phyloP scores from a whole-genome alignment of 106 monocot species.

The Alisma plantagoaquatica region DNA sequence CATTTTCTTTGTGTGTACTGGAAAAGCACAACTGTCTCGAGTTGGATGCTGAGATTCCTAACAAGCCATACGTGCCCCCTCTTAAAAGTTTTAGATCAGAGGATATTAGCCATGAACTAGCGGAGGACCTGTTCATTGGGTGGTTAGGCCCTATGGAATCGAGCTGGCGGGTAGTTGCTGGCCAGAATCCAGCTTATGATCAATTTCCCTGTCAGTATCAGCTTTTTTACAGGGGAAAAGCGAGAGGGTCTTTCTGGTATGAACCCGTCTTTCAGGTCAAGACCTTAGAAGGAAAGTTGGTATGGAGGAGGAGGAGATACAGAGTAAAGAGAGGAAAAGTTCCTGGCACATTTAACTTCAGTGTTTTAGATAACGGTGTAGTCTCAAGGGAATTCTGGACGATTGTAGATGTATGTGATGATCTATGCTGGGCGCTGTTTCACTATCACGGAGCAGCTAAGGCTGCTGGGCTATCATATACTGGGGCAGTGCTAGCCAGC shows the following conservation, averaged over 20 bases:
- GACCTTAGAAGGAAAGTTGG: constrained; percentile 54
- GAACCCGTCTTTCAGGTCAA: constrained; percentile 86
- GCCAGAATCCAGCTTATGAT: constrained; percentile 94
- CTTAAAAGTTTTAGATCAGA: constrained; percentile 48
- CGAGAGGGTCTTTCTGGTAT: constrained; percentile 79
- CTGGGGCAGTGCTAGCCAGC: constrained; percentile 83
- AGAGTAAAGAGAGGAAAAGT: constrained; percentile 43
- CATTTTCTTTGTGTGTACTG: constrained; percentile 86
- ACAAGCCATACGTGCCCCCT: constrained; percentile 51
- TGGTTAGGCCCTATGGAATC: constrained; percentile 71
- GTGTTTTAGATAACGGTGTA: constrained; percentile 80
- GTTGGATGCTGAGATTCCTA: constrained; percentile 67
- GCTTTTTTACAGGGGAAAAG: constrained; percentile 81
- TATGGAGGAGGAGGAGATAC: constrained; percentile 74
- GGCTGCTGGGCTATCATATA: constrained; percentile 68
- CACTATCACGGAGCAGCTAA: constrained; percentile 82
- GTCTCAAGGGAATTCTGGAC: constrained; percentile 91
- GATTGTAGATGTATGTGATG: constrained; percentile 68
- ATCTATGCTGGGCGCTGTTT: constrained; percentile 90
- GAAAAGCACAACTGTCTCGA: constrained; percentile 88
- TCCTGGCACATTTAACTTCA: constrained; percentile 84
- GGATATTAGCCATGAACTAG: constrained; percentile 58
- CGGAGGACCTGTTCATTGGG: constrained; percentile 89
- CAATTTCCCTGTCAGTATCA: constrained; percentile 95
- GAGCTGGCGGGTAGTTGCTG: constrained; percentile 88